These are phyloP conservation scores for Coelastrella sp. DNA, from an alignment of 139 green algal species.

Conservation along the genomic window DNA sequence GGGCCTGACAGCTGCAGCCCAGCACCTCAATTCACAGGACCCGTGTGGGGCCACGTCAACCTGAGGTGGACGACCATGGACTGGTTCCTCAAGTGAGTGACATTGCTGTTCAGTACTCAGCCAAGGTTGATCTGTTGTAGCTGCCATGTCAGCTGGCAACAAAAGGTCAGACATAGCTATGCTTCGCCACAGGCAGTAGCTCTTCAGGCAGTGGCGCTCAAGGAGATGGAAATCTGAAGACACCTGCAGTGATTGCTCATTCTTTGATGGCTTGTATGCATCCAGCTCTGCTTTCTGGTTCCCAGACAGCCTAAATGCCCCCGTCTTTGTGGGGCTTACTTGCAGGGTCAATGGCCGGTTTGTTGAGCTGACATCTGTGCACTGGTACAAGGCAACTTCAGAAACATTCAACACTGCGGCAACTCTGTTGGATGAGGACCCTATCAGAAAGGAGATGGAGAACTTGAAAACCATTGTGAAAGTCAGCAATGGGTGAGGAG, in stretches of 20 bases:
- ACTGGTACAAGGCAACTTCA: constrained; percentile 50
- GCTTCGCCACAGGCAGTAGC: no score
- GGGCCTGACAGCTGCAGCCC: not conserved
- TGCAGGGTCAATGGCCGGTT: constrained; percentile 30
- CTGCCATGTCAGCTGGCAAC: not conserved
- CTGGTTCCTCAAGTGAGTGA: constrained; percentile 48
- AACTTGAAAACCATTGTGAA: constrained; percentile 42
- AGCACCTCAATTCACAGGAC: constrained; percentile 29
- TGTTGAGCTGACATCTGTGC: constrained; percentile 44
- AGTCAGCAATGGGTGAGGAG: constrained; percentile 17
- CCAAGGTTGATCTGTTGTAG: not conserved
- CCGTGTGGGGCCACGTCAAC: constrained; percentile 49
- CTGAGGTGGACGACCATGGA: constrained; percentile 37
- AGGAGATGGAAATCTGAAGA: no score
- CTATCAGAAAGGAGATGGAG: constrained; percentile 40
- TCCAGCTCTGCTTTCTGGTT: no score
- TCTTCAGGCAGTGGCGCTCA: no score
- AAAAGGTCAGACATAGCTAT: no score
- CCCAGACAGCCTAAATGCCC: not conserved
- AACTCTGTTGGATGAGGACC: constrained; percentile 42
- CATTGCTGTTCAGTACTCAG: not conserved
- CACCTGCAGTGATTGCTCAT: no score
- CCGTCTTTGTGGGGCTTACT: not conserved
- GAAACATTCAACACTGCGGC: constrained; percentile 38
- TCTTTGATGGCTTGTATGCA: not conserved